Evolutionary conservation across 257 asterid species (phyloP).

Genomic region (Fraxinus cuspidata): DNA sequence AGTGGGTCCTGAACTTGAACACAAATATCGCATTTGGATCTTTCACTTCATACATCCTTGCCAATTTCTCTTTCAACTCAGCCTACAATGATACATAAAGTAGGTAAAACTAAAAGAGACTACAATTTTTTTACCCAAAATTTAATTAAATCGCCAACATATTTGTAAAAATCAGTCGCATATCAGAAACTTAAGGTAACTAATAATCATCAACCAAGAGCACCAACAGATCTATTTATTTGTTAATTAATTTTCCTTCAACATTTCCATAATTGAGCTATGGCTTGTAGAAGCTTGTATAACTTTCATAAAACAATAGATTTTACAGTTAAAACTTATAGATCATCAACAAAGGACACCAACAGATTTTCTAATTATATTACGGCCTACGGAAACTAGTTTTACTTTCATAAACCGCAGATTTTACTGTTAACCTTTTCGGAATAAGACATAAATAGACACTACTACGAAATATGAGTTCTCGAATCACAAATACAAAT

Average conservation of each 20-base stretch:
- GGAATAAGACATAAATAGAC: neutral
- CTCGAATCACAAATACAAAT: neutral
- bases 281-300: neutral
- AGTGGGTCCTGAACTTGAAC: slow-evolving; percentile 77
- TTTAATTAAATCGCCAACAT: neutral
- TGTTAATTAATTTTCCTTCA: neutral
- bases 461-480: neutral
- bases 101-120: neutral
- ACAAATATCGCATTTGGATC: slow-evolving; percentile 69
- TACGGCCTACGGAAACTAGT: too few relatives aligned
- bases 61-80: slow-evolving; percentile 70
- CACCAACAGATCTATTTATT: neutral
- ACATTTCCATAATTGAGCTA: neutral
- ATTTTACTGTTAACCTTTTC: neutral
- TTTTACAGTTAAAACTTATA: too few relatives aligned
- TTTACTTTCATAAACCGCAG: neutral
- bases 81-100: slow-evolving; percentile 37
- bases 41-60: slow-evolving; percentile 64
- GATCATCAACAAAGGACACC: too few relatives aligned
- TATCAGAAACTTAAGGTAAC: neutral
- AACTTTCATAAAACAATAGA: too few relatives aligned
- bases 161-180: neutral
- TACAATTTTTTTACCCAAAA: neutral
- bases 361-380: too few relatives aligned
- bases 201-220: neutral